Evolutionary conservation across 768 basidiomycete genomes (phyloP).

Genomic region (Vishniacozyma victoriae): DNA sequence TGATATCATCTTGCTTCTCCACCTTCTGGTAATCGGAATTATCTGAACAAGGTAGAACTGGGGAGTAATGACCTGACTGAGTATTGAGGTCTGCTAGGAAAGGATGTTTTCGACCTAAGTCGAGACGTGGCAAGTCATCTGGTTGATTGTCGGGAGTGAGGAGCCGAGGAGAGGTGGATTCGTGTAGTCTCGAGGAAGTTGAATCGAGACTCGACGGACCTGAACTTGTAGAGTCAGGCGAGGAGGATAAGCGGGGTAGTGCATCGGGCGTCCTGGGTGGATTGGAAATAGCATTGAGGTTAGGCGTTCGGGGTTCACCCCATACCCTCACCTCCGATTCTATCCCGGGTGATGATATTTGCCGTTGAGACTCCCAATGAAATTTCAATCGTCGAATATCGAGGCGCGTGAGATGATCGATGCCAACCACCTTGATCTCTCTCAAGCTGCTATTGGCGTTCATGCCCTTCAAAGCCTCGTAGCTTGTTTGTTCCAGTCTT

Average conservation of each 20-base stretch:
- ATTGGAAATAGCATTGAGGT: too few species aligned
- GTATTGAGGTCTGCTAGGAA: too few species aligned
- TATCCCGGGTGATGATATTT: neutral
- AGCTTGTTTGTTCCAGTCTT: slow-evolving; percentile 25
- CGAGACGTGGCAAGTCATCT: neutral
- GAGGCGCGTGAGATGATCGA: slow-evolving; percentile 32
- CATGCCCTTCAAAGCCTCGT: slow-evolving; percentile 14
- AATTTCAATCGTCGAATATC: slow-evolving; percentile 28
- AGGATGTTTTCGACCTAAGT: neutral
- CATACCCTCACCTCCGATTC: neutral
- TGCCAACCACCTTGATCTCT: slow-evolving; percentile 34
- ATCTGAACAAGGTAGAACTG: neutral
- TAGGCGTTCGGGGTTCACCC: too few species aligned
- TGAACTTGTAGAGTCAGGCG: neutral
- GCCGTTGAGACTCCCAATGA: slow-evolving; percentile 30
- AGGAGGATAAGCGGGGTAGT: neutral
- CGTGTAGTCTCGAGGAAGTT: neutral
- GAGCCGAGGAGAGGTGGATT: neutral
- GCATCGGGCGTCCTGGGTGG: slow-evolving; percentile 1
- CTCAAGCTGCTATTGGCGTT: slow-evolving; percentile 15
- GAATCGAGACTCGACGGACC: neutral
- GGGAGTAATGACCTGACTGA: neutral
- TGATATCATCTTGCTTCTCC: neutral
- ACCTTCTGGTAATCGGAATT: too few species aligned
- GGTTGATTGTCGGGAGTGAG: too few species aligned